Evolutionary conservation across 2,329 filamentous ascomycete genomes (phyloP), one percentile per base, ranked within the genome.

Genomic region (Exophiala sp.): DNA sequence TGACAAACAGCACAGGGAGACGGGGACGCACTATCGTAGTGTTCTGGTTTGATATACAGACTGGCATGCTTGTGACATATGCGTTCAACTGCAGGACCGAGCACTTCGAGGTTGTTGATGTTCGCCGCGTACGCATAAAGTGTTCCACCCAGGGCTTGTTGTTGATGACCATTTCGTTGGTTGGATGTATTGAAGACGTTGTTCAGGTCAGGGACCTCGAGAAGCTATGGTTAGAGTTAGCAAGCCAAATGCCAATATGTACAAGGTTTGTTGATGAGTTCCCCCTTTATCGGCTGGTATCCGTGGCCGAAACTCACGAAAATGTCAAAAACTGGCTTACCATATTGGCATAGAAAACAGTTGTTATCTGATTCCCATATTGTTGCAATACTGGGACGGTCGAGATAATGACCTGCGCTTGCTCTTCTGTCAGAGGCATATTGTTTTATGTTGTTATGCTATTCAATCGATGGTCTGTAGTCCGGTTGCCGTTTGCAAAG

Each of bases 41-140:
- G 83, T 38, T 87, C 83, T 0, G 86, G 80, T 53, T 74, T 75
- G 65, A 91, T 83, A 63, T 82, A 82, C 2, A 90, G 76, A 0
- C 83, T 87, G 52, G 81, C 86, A 68, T 91, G 87, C 70, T 89
- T 90, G 67, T 89, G 82, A 69, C 84, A 87, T 61, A 91, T 89
- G 64, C 85, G 80, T 69, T 89, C 85, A 11, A 83, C 68, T 0
- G 78, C 73, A 0, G 79, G 76, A 11, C 68, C 67, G 3, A 90
- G 75, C 16, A 74, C 79, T 44, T 76, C 78, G 0, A 89, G 77
- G 65, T 89, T 78, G 68, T 85, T 81, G 67, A 89, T 87, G 71
- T 89, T 83, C 55, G 80, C 74, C 50, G 87, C 87, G 65, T 89
- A 90, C 61, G 81, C 83, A 60, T 87, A 82, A 43, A 90, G 82